Evolutionary conservation across 805 yeast genomes (phyloP).

Genomic region (Candida corydali): DNA sequence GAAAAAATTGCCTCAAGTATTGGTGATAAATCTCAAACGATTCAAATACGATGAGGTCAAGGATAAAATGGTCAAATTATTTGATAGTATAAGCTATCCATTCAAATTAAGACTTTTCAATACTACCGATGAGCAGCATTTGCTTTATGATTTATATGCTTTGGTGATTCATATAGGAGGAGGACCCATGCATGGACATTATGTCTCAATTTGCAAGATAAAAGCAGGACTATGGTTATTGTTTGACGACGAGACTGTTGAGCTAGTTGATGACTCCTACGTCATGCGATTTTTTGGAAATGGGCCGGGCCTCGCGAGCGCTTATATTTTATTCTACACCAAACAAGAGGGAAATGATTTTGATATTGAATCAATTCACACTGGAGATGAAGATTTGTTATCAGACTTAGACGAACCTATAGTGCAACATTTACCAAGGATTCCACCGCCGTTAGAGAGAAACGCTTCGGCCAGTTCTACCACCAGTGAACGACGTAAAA

Average conservation of each 20-base stretch:
- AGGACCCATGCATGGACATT: slow-evolving; percentile 97
- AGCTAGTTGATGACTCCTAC: slow-evolving; percentile 75
- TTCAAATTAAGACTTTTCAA: slow-evolving; percentile 63
- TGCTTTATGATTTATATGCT: slow-evolving; percentile 73
- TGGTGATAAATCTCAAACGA: slow-evolving; percentile 83
- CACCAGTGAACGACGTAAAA: slow-evolving; percentile 17
- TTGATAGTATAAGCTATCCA: slow-evolving; percentile 82
- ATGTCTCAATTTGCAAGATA: slow-evolving; percentile 80
- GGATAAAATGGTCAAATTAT: slow-evolving; percentile 78
- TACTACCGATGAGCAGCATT: slow-evolving; percentile 47
- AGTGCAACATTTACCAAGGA: slow-evolving; percentile 36
- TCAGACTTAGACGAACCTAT: slow-evolving; percentile 16
- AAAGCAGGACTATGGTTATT: slow-evolving; percentile 80
- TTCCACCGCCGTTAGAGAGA: slow-evolving; percentile 10
- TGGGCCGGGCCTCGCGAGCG: slow-evolving; percentile 82
- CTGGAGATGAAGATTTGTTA: slow-evolving; percentile 28
- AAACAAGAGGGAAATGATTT: slow-evolving; percentile 30
- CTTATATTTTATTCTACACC: slow-evolving; percentile 82
- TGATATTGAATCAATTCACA: slow-evolving; percentile 24
- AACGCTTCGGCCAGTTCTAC: slow-evolving; percentile 10
- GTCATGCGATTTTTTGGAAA: slow-evolving; percentile 87
- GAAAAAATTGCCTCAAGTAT: slow-evolving; percentile 68
- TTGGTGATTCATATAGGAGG: slow-evolving; percentile 95
- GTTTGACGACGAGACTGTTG: slow-evolving; percentile 95
- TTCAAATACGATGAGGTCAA: slow-evolving; percentile 86